phyloP scores from a whole-genome alignment of 257 asterid genomes.

The Orobanche coerulescens region DNA sequence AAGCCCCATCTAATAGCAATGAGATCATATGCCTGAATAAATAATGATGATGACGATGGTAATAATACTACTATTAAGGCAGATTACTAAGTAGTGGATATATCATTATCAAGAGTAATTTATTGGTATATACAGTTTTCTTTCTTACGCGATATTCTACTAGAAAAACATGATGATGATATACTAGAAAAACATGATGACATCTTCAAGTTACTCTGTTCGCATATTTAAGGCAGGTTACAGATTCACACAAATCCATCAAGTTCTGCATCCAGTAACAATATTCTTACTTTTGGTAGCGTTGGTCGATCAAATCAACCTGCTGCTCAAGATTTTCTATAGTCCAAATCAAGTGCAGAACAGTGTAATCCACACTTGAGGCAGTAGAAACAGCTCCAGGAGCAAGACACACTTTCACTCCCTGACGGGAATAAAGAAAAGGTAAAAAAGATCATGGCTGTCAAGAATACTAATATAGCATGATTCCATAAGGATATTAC shows the following conservation, averaged over 20 bases:
- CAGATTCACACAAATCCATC: neutral
- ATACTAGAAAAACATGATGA: constrained; percentile 2
- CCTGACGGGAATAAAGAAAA: constrained; percentile 34
- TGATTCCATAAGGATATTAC: neutral
- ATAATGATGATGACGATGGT: neutral
- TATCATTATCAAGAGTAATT: neutral
- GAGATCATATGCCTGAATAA: neutral
- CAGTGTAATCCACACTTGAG: constrained; percentile 47
- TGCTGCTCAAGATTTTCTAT: constrained; percentile 66
- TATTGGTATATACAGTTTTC: constrained; percentile 1
- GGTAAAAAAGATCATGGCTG: neutral
- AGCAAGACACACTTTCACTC: constrained; percentile 70
- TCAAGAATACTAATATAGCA: neutral
- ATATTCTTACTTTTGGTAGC: constrained; percentile 44
- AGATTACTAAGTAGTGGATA: neutral
- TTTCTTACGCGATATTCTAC: neutral
- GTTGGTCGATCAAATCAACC: constrained; percentile 58
- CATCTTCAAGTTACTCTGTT: constrained; percentile 5
- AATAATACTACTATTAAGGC: neutral
- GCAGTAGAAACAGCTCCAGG: constrained; percentile 41
- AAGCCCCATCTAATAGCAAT: constrained; percentile 11
- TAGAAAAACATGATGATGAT: neutral
- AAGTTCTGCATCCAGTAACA: neutral
- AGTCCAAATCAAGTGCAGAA: constrained; percentile 67
- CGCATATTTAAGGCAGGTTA: neutral